phyloP scores from a whole-genome alignment of 2,329 filamentous ascomycete species.

The Bipolaris oryzae region DNA sequence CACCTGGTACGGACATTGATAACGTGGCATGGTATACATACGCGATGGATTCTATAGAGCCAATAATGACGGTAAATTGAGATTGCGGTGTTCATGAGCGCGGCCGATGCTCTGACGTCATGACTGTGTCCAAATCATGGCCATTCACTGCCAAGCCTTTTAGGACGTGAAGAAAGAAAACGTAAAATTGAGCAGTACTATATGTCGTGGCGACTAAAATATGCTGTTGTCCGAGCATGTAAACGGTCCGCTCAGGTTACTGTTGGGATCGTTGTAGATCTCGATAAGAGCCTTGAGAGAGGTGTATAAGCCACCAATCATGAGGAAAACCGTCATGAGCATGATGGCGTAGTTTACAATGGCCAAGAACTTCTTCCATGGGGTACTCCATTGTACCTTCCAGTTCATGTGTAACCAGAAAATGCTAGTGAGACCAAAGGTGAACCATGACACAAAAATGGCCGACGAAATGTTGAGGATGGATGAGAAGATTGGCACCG shows the following conservation, averaged over 20 bases:
- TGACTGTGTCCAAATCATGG: not conserved
- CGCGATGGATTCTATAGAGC: not conserved
- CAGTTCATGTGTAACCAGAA: slow-evolving; percentile 58
- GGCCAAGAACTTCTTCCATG: slow-evolving; percentile 52
- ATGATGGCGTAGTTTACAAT: slow-evolving; percentile 54
- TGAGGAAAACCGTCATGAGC: slow-evolving; percentile 34
- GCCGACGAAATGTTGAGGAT: slow-evolving; percentile 64
- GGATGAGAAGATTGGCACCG: slow-evolving; percentile 65
- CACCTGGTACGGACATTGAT: not conserved
- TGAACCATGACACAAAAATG: slow-evolving; percentile 71
- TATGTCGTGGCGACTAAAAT: slow-evolving; percentile 21
- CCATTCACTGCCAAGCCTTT: not conserved
- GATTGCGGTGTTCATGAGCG: not conserved
- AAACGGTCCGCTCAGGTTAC: slow-evolving; percentile 35
- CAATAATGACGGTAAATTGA: not conserved
- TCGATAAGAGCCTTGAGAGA: slow-evolving; percentile 37
- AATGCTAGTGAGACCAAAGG: slow-evolving; percentile 54
- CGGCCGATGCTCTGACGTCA: not conserved
- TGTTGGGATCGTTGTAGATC: slow-evolving; percentile 35
- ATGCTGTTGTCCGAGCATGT: slow-evolving; percentile 40
- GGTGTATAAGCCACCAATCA: slow-evolving; percentile 35
- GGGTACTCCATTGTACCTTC: slow-evolving; percentile 34
- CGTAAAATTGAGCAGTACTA: not conserved
- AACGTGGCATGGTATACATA: no score
- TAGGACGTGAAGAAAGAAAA: not conserved